phyloP scores from a whole-genome alignment of 2,329 filamentous ascomycete genomes.

The Xylariaceae sp. region DNA sequence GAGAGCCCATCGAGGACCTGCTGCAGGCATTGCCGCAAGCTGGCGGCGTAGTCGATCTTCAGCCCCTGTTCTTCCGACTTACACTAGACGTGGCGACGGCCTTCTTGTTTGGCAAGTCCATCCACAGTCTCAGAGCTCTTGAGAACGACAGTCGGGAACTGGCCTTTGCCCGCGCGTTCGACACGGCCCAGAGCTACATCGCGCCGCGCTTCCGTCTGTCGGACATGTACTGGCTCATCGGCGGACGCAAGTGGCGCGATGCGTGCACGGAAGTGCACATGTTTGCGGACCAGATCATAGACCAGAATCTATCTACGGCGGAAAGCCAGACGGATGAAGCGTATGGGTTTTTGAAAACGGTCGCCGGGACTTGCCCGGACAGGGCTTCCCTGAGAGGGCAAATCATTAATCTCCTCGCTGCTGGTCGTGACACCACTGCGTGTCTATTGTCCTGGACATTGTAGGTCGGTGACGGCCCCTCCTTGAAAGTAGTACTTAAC shows the following conservation, averaged over 20 bases:
- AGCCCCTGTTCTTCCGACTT: conserved; percentile 37
- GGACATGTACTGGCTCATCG: conserved; percentile 35
- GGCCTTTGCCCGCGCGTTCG: conserved; percentile 32
- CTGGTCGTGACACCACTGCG: conserved; percentile 38
- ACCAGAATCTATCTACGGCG: conserved; percentile 31
- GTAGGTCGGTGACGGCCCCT: too few species aligned
- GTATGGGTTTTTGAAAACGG: conserved; percentile 33
- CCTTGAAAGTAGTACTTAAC: too few species aligned
- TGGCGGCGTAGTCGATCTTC: conserved; percentile 31
- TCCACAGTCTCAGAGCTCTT: conserved; percentile 29
- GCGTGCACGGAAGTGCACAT: conserved; percentile 31
- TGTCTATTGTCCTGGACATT: conserved; percentile 37
- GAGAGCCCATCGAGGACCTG: conserved; percentile 32
- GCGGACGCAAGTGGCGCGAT: conserved; percentile 23
- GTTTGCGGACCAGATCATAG: conserved; percentile 36
- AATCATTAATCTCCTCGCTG: conserved; percentile 38
- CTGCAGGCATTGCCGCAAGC: conserved; percentile 26
- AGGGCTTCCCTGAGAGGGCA: conserved; percentile 34
- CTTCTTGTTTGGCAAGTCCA: conserved; percentile 39
- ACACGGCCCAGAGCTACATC: conserved; percentile 33
- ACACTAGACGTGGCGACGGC: conserved; percentile 39
- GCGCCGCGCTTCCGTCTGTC: conserved; percentile 31
- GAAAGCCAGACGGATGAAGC: conserved; percentile 14
- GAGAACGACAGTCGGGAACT: conserved; percentile 19
- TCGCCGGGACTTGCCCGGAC: conserved; percentile 31